Base-by-base conservation (phyloP, 2,329 filamentous ascomycete genomes). In the Pseudocercospora fijiensis region DNA sequence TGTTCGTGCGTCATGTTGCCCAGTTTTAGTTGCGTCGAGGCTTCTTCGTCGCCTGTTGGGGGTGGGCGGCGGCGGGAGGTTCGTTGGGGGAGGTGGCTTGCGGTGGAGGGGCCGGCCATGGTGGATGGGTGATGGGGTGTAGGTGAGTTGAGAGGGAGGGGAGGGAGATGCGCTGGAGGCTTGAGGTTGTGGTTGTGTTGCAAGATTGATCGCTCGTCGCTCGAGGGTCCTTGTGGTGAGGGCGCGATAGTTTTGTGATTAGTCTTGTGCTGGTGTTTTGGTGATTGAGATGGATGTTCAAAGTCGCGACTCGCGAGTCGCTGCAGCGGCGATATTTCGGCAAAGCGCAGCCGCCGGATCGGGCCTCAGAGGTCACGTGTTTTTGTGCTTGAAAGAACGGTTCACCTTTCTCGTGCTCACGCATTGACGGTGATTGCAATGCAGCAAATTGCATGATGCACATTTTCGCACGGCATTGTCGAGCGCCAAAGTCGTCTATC, bases 1-100 rank as follows among this genome's bases (percentile, higher is more conserved):
- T 95, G 92, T 69, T 96, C 92, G 74, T 94, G 84, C 72, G 96
- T 88, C 79, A 98, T 97, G 76, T 97, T 94, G 79, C 95, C 95
- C 10, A 99, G 89, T 77, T 89, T 90, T 68, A 98, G 87, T 61
- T 87, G 87, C 7, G 86, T 82, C 57, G 89, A 88, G 24, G 94
- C 93, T 81, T 97, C 92, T 78, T 98, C 94, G 76, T 96, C 93
- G 75, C 90, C 90, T 62, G 87, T 84, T 55, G 85, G 85, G 51
- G 83, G 81, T 67, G 88, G 89, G 79, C 90, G 91, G 66, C 84
- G 83, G 65, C 90, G 88, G 57, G 76, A 76, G 56, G 71, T 72
- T 52, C 69, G 67, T 13, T 63, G 64, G 10, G 73, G 69, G 28
- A 70, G 58, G 28, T 28, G n/a, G 27, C 27, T 33, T 52, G 53